Evolutionary conservation across 2,329 filamentous ascomycete species (phyloP).

Genomic region (Pseudocercospora musae): DNA sequence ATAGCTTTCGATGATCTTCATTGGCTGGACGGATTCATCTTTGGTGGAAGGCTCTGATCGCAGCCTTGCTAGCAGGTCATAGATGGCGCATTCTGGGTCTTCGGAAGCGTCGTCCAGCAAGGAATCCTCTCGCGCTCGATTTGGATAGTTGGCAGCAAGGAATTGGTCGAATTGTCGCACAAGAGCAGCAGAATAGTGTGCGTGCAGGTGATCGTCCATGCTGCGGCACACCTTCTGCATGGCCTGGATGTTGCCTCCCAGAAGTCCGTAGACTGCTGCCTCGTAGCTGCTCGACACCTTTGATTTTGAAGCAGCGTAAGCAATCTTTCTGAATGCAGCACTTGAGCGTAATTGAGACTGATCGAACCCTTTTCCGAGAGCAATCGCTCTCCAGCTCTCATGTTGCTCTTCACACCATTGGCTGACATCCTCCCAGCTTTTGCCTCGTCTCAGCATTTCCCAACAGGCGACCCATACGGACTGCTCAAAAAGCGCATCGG

Average conservation of each 20-base stretch:
- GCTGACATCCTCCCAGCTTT: conserved; percentile 66
- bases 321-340: conserved; percentile 67
- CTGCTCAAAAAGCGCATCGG: conserved; percentile 84
- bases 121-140: conserved; percentile 57
- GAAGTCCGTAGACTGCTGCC: conserved; percentile 80
- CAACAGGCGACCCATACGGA: conserved; percentile 93
- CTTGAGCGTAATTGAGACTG: conserved; percentile 44
- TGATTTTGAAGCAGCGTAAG: conserved; percentile 65
- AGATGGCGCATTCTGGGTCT: conserved; percentile 39
- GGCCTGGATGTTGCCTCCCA: conserved; percentile 78
- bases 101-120: conserved; percentile 41
- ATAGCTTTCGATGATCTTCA: conserved; percentile 74
- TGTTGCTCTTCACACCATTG: conserved; percentile 84
- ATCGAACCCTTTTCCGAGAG: conserved; percentile 60
- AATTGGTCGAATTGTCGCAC: conserved; percentile 76
- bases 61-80: conserved; percentile 58
- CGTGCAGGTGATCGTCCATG: conserved; percentile 86
- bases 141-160: conserved; percentile 54
- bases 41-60: conserved; percentile 56
- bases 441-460: conserved; percentile 85
- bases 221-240: conserved; percentile 72
- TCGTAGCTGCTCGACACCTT: conserved; percentile 69
- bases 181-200: conserved; percentile 81
- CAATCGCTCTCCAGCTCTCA: conserved; percentile 84
- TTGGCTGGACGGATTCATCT: conserved; percentile 60